Base-by-base conservation (phyloP, 75 land plant species). In the Selaginella tamariscina region DNA sequence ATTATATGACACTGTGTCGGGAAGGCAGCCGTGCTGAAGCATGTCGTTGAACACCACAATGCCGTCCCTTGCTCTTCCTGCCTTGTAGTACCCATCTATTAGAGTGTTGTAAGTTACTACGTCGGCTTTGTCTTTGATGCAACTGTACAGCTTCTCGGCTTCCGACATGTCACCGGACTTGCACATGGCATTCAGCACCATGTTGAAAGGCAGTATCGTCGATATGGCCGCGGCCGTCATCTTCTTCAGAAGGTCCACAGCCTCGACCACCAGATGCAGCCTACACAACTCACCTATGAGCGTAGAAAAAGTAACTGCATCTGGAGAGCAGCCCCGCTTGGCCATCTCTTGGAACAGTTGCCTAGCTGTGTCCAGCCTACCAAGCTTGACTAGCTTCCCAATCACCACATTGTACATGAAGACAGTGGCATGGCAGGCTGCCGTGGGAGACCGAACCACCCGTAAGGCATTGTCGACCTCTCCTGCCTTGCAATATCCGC, bases 351-450 rank as follows among this genome's bases (percentile, higher is more conserved):
- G 49, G 49, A 39, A 39, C 11, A 39, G 49, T 15, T 39, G 49
- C 49, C 15, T 39, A 15, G 11, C 15, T 39, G 49, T 15, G 11
- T 39, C 49, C 5, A 39, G 15, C 49, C 49, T 5, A 5, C 49
- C 49, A 15, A 39, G 49, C 49, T 39, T 39, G 49, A 15, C 49
- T 5, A 39, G 15, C 49, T 39, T 39, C 11, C 15, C 49, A 15
- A 39, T 39, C 49, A 39, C 49, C 49, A 39, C 49, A 39, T 39
- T 39, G 49, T 39, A 39, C 49, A 39, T 39, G 49, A 39, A 39
- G 49, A 39, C 49, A 15, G 49, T 39, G 5, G 49, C 49, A 5
- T 39, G 49, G 49, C 49, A 15, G 5, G 49, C 49, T 15, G 49
- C 5, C 11, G 49, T 15, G 11, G 49, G 15, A 15, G 5, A 5